Base-by-base conservation (phyloP, 495 filamentous ascomycete genomes). In the Xeromyces bisporus region DNA sequence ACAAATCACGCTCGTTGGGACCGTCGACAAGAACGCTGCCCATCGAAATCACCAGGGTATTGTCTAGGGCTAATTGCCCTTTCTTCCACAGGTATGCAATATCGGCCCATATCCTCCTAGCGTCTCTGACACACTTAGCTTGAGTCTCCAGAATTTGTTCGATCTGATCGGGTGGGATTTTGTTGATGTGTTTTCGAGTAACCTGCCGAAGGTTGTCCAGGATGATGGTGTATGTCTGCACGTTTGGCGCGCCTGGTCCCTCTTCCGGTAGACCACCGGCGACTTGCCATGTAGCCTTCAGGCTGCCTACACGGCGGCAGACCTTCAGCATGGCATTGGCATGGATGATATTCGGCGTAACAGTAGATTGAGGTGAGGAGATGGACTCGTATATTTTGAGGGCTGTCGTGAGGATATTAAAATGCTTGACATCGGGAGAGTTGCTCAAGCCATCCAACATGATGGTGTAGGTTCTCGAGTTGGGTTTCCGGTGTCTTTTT, bases 321-420 rank as follows among this genome's bases (percentile, higher is more conserved):
- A 84, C 77, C 26, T 76, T 73, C 9, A 97, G 60, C 34, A 85
- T 69, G 5, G 84, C 81, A 49, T 97, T 94, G 28, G 75, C 71
- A 45, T 96, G 89, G 28, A 80, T 75, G 7, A 77, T 75, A 36
- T 67, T 73, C 1, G 73, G 78, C 36, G 70, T 55, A 29, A 87
- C 53, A 1, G 50, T 51, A 0, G 66, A 67, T 23, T 67, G 73
- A 2, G 62, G 49, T 1, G 51, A 56, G 21, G 58, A 55, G 59
- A 93, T 77, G 26, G 71, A 75, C 36, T n/a, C n/a, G n/a, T n/a
- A n/a, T n/a, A n/a, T n/a, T n/a, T n/a, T n/a, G n/a, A n/a, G n/a
- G n/a, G n/a, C n/a, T n/a, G n/a, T n/a, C n/a, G n/a, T n/a, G n/a
- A n/a, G n/a, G n/a, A n/a, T n/a, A n/a, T n/a, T 67, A 41, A 18